A percentile compares a stretch with the other conserved stretches of the same genome.
These are phyloP conservation scores for Alloascoidea hylecoeti DNA, from an alignment of 805 yeast genomes.

Conservation along the genomic window DNA sequence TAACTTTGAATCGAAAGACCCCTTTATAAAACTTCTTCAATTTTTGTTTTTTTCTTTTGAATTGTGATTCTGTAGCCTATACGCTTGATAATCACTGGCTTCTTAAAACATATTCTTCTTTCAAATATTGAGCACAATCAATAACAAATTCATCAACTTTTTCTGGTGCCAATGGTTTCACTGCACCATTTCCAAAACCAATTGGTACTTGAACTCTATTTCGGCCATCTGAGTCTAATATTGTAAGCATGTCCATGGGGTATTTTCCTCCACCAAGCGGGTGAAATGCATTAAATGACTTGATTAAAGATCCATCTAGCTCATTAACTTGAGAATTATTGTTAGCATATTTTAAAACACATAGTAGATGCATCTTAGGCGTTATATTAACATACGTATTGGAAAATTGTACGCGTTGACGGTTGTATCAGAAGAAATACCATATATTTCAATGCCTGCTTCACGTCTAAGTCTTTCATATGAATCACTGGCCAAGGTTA, in stretches of 20 bases:
- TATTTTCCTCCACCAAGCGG: background rate
- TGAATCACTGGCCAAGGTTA: background rate
- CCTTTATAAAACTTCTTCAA: too few species aligned
- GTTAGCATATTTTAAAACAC: background rate
- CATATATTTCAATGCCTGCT: background rate
- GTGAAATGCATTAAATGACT: background rate
- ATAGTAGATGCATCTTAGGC: background rate
- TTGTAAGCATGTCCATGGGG: background rate
- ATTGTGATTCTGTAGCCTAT: too few species aligned
- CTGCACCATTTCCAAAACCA: slow-evolving; percentile 1
- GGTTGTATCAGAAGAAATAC: background rate
- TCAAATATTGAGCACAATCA: background rate
- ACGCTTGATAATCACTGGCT: too few species aligned
- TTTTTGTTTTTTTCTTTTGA: too few species aligned
- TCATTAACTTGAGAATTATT: background rate
- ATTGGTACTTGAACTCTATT: background rate
- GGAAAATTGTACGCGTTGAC: background rate
- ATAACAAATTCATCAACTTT: background rate
- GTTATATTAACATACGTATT: too few species aligned
- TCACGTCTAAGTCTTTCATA: background rate
- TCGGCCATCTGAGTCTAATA: background rate
- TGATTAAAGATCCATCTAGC: background rate
- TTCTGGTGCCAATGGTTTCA: background rate
- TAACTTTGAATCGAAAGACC: too few species aligned
- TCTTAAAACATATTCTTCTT: too few species aligned